Conservation (phyloP, 768 basidiomycete genomes). For the Rhodotorula toruloides region DNA sequence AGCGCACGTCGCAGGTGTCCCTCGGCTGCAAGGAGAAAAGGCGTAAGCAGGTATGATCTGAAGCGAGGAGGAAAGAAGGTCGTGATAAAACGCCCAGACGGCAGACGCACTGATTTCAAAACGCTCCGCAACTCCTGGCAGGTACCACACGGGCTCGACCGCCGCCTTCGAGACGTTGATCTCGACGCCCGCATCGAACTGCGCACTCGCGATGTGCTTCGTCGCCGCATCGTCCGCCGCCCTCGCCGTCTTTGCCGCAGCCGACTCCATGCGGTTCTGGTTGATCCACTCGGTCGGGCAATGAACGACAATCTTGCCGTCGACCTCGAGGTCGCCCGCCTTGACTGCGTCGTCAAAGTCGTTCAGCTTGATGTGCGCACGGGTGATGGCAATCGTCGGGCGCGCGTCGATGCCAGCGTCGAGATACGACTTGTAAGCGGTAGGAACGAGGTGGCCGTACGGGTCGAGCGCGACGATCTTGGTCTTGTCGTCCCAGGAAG, state of each 20-base stretch:
- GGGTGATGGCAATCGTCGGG: conserved; percentile 88
- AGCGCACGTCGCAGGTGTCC: conserved; percentile 76
- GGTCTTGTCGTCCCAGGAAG: conserved; percentile 65
- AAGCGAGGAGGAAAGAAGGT: too few relatives aligned
- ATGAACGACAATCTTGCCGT: conserved; percentile 74
- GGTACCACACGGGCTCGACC: conserved; percentile 92
- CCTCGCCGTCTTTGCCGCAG: conserved; percentile 60
- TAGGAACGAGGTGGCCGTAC: conserved; percentile 80
- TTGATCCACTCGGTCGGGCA: conserved; percentile 54
- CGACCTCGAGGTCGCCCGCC: conserved; percentile 65
- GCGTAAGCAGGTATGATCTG: neutral
- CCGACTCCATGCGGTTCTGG: conserved; percentile 44
- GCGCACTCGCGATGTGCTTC: conserved; percentile 29
- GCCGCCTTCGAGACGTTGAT: conserved; percentile 85
- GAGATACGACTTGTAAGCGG: conserved; percentile 60
- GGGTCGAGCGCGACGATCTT: conserved; percentile 94
- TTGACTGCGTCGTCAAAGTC: conserved; percentile 80
- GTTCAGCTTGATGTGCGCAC: conserved; percentile 84
- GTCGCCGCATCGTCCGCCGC: conserved; percentile 48
- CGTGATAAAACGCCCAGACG: too few relatives aligned
- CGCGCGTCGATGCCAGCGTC: conserved; percentile 71
- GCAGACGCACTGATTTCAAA: conserved; percentile 55
- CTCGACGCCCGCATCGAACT: conserved; percentile 67
- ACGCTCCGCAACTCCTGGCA: conserved; percentile 84
- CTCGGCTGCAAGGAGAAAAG: conserved; percentile 59